Evolutionary conservation across 2,329 filamentous ascomycete species (phyloP).

Genomic region (Colletotrichum australisinense): DNA sequence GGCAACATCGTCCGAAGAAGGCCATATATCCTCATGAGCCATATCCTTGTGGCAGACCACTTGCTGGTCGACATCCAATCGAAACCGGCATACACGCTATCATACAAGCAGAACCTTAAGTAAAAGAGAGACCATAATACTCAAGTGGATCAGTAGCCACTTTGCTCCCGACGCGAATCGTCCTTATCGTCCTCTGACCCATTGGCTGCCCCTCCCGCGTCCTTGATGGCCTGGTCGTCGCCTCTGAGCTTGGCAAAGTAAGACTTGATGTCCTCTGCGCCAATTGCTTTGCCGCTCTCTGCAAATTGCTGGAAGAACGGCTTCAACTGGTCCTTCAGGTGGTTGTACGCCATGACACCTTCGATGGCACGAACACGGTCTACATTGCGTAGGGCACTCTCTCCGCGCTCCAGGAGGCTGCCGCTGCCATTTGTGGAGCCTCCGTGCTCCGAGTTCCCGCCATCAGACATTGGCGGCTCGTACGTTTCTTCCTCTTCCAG

Average conservation of each 20-base stretch:
- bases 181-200: slow-evolving; percentile 47
- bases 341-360: slow-evolving; percentile 98
- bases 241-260: slow-evolving; percentile 96
- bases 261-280: slow-evolving; percentile 94
- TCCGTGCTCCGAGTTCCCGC: slow-evolving; percentile 64
- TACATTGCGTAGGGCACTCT: slow-evolving; percentile 90
- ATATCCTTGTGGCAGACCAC: background rate
- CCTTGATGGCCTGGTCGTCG: slow-evolving; percentile 79
- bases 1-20: background rate
- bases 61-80: background rate
- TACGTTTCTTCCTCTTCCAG: slow-evolving; percentile 96
- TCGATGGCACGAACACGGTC: slow-evolving; percentile 95
- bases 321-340: slow-evolving; percentile 95
- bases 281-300: slow-evolving; percentile 87
- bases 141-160: slow-evolving; percentile 56
- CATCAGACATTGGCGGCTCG: slow-evolving; percentile 86
- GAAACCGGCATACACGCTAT: background rate
- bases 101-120: background rate
- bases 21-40: background rate
- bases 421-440: slow-evolving; percentile 77
- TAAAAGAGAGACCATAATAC: background rate
- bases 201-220: slow-evolving; percentile 67
- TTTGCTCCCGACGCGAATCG: slow-evolving; percentile 61
- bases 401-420: slow-evolving; percentile 89
- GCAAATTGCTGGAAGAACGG: slow-evolving; percentile 94